phyloP scores from a whole-genome alignment of 2,329 filamentous ascomycete genomes.

The Bipolaris bicolor region DNA sequence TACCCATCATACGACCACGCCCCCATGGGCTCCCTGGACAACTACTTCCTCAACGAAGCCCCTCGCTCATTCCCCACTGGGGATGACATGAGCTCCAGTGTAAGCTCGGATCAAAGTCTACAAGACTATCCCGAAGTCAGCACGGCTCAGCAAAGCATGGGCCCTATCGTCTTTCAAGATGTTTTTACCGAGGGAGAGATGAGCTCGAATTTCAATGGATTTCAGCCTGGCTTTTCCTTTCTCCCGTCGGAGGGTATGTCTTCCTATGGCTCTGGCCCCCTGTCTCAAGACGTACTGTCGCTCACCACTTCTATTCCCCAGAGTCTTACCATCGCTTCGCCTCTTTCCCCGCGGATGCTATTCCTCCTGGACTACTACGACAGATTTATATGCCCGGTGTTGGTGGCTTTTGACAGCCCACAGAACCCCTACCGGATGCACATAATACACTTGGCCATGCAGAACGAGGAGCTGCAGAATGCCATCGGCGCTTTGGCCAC shows the following conservation, averaged over 20 bases:
- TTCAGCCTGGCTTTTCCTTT: constrained; percentile 49
- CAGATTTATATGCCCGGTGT: constrained; percentile 87
- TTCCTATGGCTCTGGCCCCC: constrained; percentile 48
- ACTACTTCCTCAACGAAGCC: constrained; percentile 43
- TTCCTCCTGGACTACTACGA: constrained; percentile 94
- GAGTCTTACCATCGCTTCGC: constrained; percentile 60
- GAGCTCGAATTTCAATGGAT: constrained; percentile 47
- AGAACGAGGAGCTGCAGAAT: constrained; percentile 85
- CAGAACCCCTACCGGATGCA: constrained; percentile 83
- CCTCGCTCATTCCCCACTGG: constrained; percentile 46
- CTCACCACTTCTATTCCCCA: constrained; percentile 51
- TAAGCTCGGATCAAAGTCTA: constrained; percentile 55
- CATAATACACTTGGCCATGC: constrained; percentile 76
- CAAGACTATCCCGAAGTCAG: constrained; percentile 52
- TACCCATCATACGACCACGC: constrained; percentile 45
- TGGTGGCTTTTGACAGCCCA: constrained; percentile 88
- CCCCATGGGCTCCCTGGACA: constrained; percentile 48
- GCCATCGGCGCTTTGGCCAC: constrained; percentile 88
- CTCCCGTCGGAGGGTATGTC: constrained; percentile 50
- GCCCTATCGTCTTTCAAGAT: constrained; percentile 46
- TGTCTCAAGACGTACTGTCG: constrained; percentile 47
- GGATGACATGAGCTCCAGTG: constrained; percentile 54
- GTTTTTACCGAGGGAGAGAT: constrained; percentile 49
- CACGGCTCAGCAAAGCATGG: constrained; percentile 43
- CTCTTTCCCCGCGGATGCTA: constrained; percentile 76